These are phyloP conservation scores for Periconia sp. DNA, from an alignment of 2,329 filamentous ascomycete genomes.

Conservation along the genomic window DNA sequence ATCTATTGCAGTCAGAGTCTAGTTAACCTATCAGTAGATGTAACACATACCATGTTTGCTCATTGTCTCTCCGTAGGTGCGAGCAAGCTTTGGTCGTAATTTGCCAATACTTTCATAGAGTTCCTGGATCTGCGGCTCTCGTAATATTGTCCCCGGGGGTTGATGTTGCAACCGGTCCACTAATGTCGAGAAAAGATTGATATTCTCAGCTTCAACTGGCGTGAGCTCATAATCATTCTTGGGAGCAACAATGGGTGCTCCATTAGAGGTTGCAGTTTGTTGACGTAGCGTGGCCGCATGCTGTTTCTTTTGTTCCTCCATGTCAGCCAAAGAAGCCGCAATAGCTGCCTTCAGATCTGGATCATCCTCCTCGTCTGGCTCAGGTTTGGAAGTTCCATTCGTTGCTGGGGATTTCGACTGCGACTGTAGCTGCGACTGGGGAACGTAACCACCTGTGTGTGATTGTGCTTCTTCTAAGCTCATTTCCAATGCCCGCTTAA, in stretches of 20 bases:
- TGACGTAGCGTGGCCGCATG: conserved; percentile 85
- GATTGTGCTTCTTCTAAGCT: conserved; percentile 91
- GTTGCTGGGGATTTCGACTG: conserved; percentile 39
- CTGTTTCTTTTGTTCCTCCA: conserved; percentile 96
- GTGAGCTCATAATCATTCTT: conserved; percentile 96
- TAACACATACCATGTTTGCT: conserved; percentile 85
- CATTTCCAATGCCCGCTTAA: conserved; percentile 94
- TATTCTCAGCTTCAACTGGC: conserved; percentile 93
- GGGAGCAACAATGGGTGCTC: conserved; percentile 62
- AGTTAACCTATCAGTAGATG: not conserved
- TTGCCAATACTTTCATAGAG: conserved; percentile 97
- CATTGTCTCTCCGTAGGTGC: conserved; percentile 98
- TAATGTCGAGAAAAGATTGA: conserved; percentile 91
- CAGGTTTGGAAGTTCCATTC: conserved; percentile 44
- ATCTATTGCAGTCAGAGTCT: conserved; percentile 63
- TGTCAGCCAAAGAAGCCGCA: conserved; percentile 90
- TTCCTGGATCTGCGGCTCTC: conserved; percentile 97
- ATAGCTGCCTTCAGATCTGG: conserved; percentile 93
- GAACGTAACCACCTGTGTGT: conserved; percentile 74
- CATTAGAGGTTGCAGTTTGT: conserved; percentile 66
- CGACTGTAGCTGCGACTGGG: conserved; percentile 62
- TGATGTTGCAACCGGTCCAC: conserved; percentile 96
- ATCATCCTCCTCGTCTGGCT: conserved; percentile 79
- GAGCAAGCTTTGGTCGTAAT: conserved; percentile 87
- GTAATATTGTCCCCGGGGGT: conserved; percentile 91